Evolutionary conservation across 306 rosid species (phyloP).

Genomic region (Vigna reflexopilosa): DNA sequence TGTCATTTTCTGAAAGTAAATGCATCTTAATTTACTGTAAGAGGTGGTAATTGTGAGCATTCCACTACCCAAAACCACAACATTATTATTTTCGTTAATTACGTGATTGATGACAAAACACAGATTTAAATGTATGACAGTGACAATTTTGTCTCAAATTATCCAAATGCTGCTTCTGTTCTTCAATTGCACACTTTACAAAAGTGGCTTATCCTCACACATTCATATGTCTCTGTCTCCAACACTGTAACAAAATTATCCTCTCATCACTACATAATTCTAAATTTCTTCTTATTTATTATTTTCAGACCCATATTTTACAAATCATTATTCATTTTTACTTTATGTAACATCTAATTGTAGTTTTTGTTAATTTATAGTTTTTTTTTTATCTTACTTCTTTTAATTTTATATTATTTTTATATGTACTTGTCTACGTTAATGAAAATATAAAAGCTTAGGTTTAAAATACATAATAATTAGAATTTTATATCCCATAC

Average conservation of each 20-base stretch:
- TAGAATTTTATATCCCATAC: no score
- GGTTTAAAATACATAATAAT: no score
- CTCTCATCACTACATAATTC: background rate
- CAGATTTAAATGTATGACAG: background rate
- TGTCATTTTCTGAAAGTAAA: conserved; percentile 11
- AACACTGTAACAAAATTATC: background rate
- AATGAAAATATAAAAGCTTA: no score
- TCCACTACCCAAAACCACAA: conserved; percentile 30
- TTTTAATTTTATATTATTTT: no score
- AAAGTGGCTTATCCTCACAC: conserved; percentile 1
- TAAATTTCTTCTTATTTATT: background rate
- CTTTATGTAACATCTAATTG: no score
- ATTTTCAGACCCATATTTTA: no score
- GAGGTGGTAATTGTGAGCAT: conserved; percentile 37
- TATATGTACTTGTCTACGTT: no score
- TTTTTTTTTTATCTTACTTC: no score
- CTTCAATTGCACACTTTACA: background rate
- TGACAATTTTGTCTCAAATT: conserved; percentile 24
- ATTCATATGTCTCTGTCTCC: background rate
- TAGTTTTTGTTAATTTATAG: no score
- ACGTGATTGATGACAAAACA: background rate
- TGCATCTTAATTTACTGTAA: conserved; percentile 1
- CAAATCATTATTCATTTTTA: no score
- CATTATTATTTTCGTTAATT: background rate
- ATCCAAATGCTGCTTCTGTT: conserved; percentile 10